Base-by-base conservation (phyloP, 2,329 filamentous ascomycete species). In the Kalaharituber pfeilii region DNA sequence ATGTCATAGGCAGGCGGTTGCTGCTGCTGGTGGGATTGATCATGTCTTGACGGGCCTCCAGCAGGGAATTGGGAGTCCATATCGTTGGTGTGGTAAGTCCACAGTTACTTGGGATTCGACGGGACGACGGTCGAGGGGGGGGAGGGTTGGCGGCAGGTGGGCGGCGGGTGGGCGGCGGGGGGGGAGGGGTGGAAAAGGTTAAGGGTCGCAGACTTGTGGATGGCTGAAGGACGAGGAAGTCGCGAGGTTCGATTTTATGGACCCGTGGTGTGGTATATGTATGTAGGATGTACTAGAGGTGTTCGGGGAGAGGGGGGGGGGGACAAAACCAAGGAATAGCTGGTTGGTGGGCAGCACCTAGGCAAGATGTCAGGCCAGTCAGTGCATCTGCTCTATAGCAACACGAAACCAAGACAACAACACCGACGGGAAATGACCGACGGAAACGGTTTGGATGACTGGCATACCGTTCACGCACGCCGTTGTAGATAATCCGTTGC, bases 1-100 rank as follows among this genome's bases (percentile, higher is more conserved):
- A 61, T 61, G 52, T 61, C 59, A 54, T 61, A 61, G 52, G 54
- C 56, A 47, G 55, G 55, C 54, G 55, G 49, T 52, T 60, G 59
- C 53, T 58, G 56, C 39, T 56, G 55, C 53, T 59, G 56, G 49
- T 52, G 50, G 47, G 13, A 18, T 28, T 50, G 47, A 9, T 50
- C 25, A 15, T 50, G 47, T 15, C 47, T 27, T 25, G 47, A 50
- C 47, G 47, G 22, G 22, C 47, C 47, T 50, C 52, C 57, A 53
- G 56, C 50, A 53, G 57, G 57, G 57, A 59, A 59, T 59, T 59
- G 57, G 33, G 42, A 49, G 51, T 59, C 57, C 57, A 59, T 59
- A 57, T 56, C 51, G 39, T 18, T 47, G 15, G 18, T 47, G 25
- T 22, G 11, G n/a, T 47, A n/a, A n/a, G n/a, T n/a, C n/a, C n/a